Evolutionary conservation across 768 basidiomycete genomes (phyloP), one percentile per base, ranked within the genome.

Genomic region (Hygrophorus pudorinus): DNA sequence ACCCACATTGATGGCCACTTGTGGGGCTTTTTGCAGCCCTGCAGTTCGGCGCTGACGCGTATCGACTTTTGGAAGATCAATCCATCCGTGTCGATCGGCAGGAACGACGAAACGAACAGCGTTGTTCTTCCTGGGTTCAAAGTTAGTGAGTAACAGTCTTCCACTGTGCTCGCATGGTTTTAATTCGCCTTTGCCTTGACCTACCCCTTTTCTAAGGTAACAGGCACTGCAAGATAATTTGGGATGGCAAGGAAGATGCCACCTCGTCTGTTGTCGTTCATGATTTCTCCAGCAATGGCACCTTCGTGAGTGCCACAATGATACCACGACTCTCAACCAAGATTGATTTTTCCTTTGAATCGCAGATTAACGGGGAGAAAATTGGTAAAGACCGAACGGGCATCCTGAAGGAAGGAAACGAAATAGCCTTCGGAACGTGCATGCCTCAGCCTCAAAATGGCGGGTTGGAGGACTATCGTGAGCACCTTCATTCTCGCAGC

Each of bases 371-470:
- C 52, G 76, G 76, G 24, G 60, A 60, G 32, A 77, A 75, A 59
- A 70, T 93, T 44, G 79, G 75, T 30, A 78, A 71, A 52, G 68
- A 67, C 32, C 61, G 67, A 8, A 67, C 70, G 43, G 65, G 72
- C 30, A 65, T 86, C 35, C 64, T 93, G 39, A 71, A 70, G 10
- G 79, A 87, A 48, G 91, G 92, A 5, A 86, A 87, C 56, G 89
- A 92, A 61, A 74, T 98, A 53, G 81, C 85, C 6, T 85, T 98
- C 51, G 93, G 93, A 6, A 75, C 75, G 10, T 64, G 60, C 10
- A 53, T 58, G 13, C 68, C 69, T 18, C 77, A 73, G 53, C 60
- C 57, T 38, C 63, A 65, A 40, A 71, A 65, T 33, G 59, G 57
- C 37, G 66, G 65, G 27, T 47, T 67, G 18, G 86, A 88, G 53